Evolutionary conservation across 306 rosid species (phyloP).

Genomic region (Quercus mongolica): DNA sequence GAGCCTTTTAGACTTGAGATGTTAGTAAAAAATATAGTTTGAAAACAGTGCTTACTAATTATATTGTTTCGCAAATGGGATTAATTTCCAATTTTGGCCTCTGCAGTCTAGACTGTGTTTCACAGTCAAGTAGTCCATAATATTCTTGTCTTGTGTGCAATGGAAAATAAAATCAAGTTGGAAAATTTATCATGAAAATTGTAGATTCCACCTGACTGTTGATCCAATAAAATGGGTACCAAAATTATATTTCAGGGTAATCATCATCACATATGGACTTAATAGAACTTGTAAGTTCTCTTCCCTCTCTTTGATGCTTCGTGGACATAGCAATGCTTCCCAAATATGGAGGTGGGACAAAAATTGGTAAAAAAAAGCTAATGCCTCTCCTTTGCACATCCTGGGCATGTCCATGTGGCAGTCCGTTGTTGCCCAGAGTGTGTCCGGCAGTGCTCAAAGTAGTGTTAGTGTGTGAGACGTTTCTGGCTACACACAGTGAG

Average conservation of each 20-base stretch:
- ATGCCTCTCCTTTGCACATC: background rate
- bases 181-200: background rate
- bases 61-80: no score
- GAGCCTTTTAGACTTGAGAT: no score
- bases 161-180: background rate
- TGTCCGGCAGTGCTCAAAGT: slow-evolving; percentile 5
- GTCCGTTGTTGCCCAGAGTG: background rate
- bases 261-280: slow-evolving; percentile 55
- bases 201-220: slow-evolving; percentile 10
- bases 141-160: slow-evolving; percentile 6
- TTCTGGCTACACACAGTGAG: background rate
- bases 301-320: slow-evolving; percentile 18
- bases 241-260: slow-evolving; percentile 53
- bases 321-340: slow-evolving; percentile 16
- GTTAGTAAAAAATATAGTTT: no score
- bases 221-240: slow-evolving; percentile 46
- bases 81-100: no score
- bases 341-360: background rate
- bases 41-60: no score
- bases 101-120: background rate
- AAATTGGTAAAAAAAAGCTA: background rate
- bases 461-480: no score
- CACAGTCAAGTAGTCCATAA: background rate
- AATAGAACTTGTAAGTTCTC: slow-evolving; percentile 55
- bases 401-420: background rate